phyloP scores from a whole-genome alignment of 148 eudicot species.

The Agrostemma githago region DNA sequence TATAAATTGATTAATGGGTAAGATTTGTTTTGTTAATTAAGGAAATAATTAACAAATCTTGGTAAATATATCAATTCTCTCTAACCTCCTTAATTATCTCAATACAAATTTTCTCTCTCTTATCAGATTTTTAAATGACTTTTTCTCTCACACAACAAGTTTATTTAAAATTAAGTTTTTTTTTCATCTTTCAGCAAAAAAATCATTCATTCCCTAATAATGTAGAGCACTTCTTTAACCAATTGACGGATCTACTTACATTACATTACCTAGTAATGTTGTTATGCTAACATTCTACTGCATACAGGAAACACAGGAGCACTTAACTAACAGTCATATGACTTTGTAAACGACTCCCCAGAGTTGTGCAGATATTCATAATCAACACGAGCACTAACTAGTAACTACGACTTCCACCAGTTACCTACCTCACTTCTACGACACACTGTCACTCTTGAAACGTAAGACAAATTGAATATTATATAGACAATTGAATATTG shows the following conservation, averaged over 20 bases:
- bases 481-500: constrained; percentile 36
- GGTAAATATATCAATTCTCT: too few species aligned
- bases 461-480: constrained; percentile 44
- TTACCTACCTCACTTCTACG: constrained; percentile 36
- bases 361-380: background rate
- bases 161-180: too few species aligned
- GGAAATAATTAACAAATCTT: too few species aligned
- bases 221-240: background rate
- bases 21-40: too few species aligned
- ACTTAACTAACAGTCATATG: constrained; percentile 9
- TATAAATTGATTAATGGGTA: too few species aligned
- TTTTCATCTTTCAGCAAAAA: too few species aligned
- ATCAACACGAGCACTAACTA: background rate
- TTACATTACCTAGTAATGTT: background rate
- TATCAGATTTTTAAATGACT: too few species aligned
- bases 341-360: constrained; percentile 33
- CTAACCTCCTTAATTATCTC: too few species aligned
- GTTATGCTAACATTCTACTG: background rate
- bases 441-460: constrained; percentile 23
- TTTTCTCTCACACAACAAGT: too few species aligned
- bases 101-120: too few species aligned
- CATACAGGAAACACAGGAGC: background rate
- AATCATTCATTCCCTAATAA: too few species aligned
- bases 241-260: background rate
- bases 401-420: constrained; percentile 27